Base-by-base conservation (phyloP, 2,329 filamentous ascomycete species). In the Sporothrix mexicana region DNA sequence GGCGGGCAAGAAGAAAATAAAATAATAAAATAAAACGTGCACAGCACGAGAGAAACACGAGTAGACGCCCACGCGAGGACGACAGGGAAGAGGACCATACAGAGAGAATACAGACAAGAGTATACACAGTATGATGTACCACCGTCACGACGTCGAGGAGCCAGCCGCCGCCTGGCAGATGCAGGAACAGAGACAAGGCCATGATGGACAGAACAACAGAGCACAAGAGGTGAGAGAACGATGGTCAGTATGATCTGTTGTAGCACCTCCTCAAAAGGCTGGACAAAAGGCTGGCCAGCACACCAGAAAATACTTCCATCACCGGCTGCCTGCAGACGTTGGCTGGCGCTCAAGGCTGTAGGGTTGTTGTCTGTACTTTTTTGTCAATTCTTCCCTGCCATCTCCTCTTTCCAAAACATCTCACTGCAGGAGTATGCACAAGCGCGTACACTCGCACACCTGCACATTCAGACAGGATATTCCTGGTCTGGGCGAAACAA, bases 111-210 rank as follows among this genome's bases (percentile, higher is more conserved):
- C n/a, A 43, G 8, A 43, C 36, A 45, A 7, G 6, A 1, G 17
- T 41, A 25, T n/a, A 36, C 59, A 62, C 36, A 45, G 30, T 36
- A 36, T 7, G 30, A 36, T 7, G 30, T 36, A 2, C 30, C 5
- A 36, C 30, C 7, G 30, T 36, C 30, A 36, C 30, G 30, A 36
- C 17, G 43, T 59, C 17, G 23, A 12, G 36, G 59, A 43, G 36
- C 59, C 61, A 67, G 61, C 61, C 61, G 61, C 61, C 49, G 61
- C 66, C 70, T 49, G 70, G 23, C 55, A 59, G 36, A 72, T 66
- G 70, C 70, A 72, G 70, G 70, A 72, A 72, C 70, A 61, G 25
- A 20, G 23, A 51, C 25, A 25, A 57, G 25, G 53, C n/a, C 7
- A 23, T 20, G 49, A 7, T n/a, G 49, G 49, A 17, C 15, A 17